Evolutionary conservation across 768 basidiomycete species (phyloP).

Genomic region (Jaapia argillacea): DNA sequence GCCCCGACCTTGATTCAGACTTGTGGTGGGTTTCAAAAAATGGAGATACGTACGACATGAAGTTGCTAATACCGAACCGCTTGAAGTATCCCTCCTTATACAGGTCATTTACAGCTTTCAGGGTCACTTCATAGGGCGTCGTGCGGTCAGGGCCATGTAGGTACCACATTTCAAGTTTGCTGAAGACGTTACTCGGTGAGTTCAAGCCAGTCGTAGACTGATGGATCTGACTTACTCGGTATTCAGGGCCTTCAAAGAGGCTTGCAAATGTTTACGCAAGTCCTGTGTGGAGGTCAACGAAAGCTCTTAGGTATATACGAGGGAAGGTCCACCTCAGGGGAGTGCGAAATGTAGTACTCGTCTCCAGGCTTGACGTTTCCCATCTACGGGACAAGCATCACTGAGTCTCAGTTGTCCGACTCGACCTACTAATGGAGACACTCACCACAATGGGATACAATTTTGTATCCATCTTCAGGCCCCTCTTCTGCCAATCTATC

Average conservation of each 20-base stretch:
- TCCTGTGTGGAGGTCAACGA: constrained; percentile 8
- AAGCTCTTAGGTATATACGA: not conserved
- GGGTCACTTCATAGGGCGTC: constrained; percentile 35
- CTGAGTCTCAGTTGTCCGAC: constrained; percentile 33
- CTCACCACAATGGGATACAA: constrained; percentile 28
- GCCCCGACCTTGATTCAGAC: not conserved
- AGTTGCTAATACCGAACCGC: constrained; percentile 35
- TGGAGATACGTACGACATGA: constrained; percentile 22
- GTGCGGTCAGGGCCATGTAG: constrained; percentile 35
- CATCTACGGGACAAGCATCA: constrained; percentile 24
- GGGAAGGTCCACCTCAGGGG: not conserved
- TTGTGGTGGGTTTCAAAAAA: not conserved
- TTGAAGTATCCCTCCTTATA: constrained; percentile 44
- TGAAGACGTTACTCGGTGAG: not conserved
- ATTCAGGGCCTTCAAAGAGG: constrained; percentile 33
- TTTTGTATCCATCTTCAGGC: constrained; percentile 51
- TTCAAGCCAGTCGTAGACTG: not conserved
- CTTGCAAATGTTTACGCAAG: constrained; percentile 23
- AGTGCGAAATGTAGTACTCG: not conserved
- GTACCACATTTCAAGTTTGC: constrained; percentile 33
- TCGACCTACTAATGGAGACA: not conserved
- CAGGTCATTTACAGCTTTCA: constrained; percentile 35
- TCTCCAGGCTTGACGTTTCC: too few relatives aligned
- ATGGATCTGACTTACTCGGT: constrained; percentile 26
- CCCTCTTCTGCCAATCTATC: constrained; percentile 38